These are phyloP conservation scores for Carex scoparia DNA, from an alignment of 176 grass and related monocot species.

Conservation along the genomic window DNA sequence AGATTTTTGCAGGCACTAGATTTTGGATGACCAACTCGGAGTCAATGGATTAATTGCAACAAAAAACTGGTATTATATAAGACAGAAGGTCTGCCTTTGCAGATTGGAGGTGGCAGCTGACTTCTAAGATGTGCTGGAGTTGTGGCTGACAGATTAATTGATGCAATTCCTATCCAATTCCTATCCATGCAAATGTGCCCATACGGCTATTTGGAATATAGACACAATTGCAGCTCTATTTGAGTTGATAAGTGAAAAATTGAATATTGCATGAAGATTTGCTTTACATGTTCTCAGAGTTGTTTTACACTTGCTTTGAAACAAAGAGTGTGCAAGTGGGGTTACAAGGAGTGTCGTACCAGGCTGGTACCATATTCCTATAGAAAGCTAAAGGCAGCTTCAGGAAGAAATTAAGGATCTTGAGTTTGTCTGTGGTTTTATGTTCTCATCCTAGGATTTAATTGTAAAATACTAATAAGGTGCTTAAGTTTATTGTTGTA, in stretches of 20 bases:
- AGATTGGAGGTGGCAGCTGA: not conserved
- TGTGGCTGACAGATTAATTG: not conserved
- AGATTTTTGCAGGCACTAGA: not conserved
- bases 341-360: too few species aligned
- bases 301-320: not conserved
- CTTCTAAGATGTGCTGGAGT: not conserved
- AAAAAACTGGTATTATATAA: not conserved
- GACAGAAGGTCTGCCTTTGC: not conserved
- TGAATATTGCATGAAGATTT: not conserved
- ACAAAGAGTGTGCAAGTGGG: not conserved
- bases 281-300: not conserved
- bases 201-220: not conserved
- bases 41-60: not conserved
- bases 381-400: not conserved
- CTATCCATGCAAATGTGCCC: not conserved
- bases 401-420: not conserved
- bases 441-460: not conserved
- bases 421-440: not conserved
- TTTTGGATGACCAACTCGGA: not conserved
- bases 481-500: not conserved
- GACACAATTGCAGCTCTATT: not conserved
- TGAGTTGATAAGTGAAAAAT: not conserved
- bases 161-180: not conserved
- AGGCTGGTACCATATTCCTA: too few species aligned
- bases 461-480: not conserved